A percentile compares a stretch with the other conserved stretches of the same genome.
Evolutionary conservation across 257 asterid genomes (phyloP).

Genomic region (Scutellaria baicalensis): DNA sequence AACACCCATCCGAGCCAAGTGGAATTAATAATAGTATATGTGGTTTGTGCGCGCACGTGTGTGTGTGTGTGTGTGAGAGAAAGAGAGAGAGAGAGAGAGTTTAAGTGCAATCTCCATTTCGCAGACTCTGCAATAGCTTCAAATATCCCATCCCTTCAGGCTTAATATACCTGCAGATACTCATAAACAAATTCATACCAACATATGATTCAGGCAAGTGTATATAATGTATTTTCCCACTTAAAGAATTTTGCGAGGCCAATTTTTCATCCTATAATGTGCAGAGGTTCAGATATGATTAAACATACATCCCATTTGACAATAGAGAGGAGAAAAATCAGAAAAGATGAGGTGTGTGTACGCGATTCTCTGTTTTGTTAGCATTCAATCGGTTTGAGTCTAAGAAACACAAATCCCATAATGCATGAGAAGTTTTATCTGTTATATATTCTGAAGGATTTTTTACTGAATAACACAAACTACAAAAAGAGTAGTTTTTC

Average conservation of each 20-base stretch:
- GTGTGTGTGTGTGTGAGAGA: no score
- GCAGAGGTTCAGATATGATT: background rate
- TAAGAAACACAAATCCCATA: background rate
- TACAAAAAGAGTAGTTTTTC: background rate
- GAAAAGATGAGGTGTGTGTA: background rate
- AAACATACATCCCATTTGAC: background rate
- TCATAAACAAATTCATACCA: background rate
- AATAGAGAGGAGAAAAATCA: background rate
- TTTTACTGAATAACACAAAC: background rate
- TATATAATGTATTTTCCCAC: background rate
- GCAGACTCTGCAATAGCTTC: slow-evolving; percentile 60
- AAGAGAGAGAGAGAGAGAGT: background rate
- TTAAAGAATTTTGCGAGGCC: background rate
- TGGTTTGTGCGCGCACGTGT: no score
- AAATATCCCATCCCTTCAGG: slow-evolving; percentile 77
- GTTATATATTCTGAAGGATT: background rate
- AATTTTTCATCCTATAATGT: background rate
- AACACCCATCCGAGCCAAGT: no score
- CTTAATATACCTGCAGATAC: slow-evolving; percentile 50
- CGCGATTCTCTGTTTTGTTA: background rate
- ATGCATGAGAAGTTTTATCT: background rate
- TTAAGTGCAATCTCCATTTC: slow-evolving; percentile 71
- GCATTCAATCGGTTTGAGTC: background rate
- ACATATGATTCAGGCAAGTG: background rate
- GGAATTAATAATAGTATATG: no score